Evolutionary conservation across 345 rosid genomes (phyloP).

Genomic region (Brassica rapa): DNA sequence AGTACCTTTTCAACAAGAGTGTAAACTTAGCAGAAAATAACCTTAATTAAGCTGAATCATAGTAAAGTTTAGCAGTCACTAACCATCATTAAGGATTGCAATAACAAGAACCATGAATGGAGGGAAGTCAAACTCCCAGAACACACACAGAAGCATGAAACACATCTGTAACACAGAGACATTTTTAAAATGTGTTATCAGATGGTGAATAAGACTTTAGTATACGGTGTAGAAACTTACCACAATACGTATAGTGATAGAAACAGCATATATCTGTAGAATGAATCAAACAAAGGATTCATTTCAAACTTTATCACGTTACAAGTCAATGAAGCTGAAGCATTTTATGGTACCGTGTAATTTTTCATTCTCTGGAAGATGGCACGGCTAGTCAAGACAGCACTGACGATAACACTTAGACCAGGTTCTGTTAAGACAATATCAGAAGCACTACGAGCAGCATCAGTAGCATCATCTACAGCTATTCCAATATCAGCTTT

Average conservation of each 20-base stretch:
- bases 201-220: not conserved
- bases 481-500: slow-evolving; percentile 72
- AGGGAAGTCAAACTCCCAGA: slow-evolving; percentile 70
- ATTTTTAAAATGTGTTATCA: not conserved
- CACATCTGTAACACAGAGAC: slow-evolving; percentile 48
- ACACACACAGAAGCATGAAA: slow-evolving; percentile 57
- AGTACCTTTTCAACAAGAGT: slow-evolving; percentile 43
- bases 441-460: slow-evolving; percentile 65
- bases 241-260: slow-evolving; percentile 66
- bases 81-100: slow-evolving; percentile 68
- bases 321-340: slow-evolving; percentile 10
- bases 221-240: slow-evolving; percentile 39
- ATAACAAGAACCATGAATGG: slow-evolving; percentile 75
- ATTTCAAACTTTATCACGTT: not conserved
- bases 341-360: slow-evolving; percentile 46
- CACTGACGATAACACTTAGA: slow-evolving; percentile 62
- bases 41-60: not conserved
- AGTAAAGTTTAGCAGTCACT: not conserved
- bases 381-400: slow-evolving; percentile 66
- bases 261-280: slow-evolving; percentile 64
- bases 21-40: not conserved
- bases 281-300: slow-evolving; percentile 12
- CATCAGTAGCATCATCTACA: slow-evolving; percentile 68
- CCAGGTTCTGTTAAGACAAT: slow-evolving; percentile 69
- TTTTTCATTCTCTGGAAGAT: slow-evolving; percentile 69